Percentiles rank a stretch among this genome's conserved stretches.
These are phyloP conservation scores for Scopulariopsis brevicaulis DNA, from an alignment of 2,329 filamentous ascomycete species.

Conservation along the genomic window DNA sequence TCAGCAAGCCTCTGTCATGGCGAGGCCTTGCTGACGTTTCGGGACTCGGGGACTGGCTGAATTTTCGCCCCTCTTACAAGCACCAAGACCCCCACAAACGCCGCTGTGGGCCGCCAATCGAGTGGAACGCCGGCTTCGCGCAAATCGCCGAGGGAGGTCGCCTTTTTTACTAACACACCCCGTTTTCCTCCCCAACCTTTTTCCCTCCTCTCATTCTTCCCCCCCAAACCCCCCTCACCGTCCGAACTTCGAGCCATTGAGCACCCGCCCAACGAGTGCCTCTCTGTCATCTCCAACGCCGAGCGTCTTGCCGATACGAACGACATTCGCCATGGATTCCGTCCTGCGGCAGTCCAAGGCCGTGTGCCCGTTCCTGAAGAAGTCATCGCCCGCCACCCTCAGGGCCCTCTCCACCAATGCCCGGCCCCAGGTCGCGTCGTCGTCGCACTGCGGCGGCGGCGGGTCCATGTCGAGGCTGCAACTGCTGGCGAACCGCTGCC, in stretches of 20 bases:
- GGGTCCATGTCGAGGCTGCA: constrained; percentile 96
- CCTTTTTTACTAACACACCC: neutral
- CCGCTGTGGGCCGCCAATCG: neutral
- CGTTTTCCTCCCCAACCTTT: neutral
- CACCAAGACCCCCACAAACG: neutral
- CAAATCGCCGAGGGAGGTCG: neutral
- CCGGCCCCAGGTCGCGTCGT: constrained; percentile 35
- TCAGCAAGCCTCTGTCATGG: neutral
- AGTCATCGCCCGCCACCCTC: constrained; percentile 82
- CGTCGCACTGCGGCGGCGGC: constrained; percentile 73
- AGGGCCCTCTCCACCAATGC: constrained; percentile 74
- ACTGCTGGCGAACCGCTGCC: constrained; percentile 86
- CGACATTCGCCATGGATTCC: constrained; percentile 63
- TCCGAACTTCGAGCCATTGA: neutral
- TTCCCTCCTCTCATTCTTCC: neutral
- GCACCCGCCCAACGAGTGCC: neutral
- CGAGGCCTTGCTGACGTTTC: neutral
- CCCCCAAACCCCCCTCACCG: neutral
- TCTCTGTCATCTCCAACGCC: neutral
- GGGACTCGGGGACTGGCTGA: neutral
- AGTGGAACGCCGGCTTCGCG: neutral
- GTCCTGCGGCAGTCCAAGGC: constrained; percentile 90
- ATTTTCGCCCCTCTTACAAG: neutral
- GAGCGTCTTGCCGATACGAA: neutral
- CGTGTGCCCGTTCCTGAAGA: constrained; percentile 95